Evolutionary conservation across 2,329 filamentous ascomycete species (phyloP).

Genomic region (Fusarium sororula): DNA sequence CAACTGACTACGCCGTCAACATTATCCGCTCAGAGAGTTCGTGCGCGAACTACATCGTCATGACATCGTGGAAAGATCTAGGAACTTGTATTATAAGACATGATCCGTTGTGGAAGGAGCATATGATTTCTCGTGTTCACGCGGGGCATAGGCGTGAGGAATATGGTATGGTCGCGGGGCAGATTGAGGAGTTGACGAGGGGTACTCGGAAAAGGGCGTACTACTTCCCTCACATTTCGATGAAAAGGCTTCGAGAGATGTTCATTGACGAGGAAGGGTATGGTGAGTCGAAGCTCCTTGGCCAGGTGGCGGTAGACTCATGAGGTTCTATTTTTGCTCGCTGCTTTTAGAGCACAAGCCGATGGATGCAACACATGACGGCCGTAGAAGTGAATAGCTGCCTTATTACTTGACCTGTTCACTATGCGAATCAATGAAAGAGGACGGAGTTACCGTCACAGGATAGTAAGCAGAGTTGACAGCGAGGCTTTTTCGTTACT

Average conservation of each 20-base stretch:
- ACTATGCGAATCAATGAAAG: rapidly evolving
- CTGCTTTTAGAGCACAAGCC: rapidly evolving
- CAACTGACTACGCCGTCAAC: neutral
- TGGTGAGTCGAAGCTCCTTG: neutral
- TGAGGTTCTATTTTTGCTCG: neutral
- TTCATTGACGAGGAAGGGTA: neutral
- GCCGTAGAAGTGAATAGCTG: rapidly evolving
- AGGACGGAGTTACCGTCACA: rapidly evolving
- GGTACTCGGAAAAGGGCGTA: rapidly evolving
- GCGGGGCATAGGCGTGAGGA: neutral
- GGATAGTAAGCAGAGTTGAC: rapidly evolving
- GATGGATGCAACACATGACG: neutral
- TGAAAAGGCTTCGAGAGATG: neutral
- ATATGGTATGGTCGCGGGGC: neutral
- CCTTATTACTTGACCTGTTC: rapidly evolving
- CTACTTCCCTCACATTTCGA: neutral
- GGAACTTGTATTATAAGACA: neutral
- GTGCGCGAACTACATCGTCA: neutral
- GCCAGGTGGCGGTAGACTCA: neutral
- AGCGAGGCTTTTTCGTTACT: rapidly evolving
- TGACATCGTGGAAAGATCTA: neutral
- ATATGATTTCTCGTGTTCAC: neutral
- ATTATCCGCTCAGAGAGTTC: neutral
- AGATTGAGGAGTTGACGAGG: neutral
- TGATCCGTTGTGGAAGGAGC: neutral